phyloP scores from a whole-genome alignment of 2,329 filamentous ascomycete genomes.

The Penicillium sp. region DNA sequence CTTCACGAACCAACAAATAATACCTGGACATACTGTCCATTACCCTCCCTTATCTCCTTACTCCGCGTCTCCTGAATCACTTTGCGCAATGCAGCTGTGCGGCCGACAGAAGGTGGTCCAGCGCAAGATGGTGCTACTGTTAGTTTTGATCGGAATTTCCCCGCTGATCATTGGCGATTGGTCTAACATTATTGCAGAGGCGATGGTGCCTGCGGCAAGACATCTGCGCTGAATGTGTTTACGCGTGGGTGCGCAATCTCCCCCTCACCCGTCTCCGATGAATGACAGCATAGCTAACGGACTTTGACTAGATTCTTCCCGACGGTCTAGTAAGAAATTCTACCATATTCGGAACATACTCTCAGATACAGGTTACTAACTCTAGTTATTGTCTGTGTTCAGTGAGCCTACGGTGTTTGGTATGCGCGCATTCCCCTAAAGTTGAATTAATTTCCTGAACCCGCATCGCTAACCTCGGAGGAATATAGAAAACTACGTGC shows the following conservation, averaged over 20 bases:
- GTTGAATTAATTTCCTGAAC: neutral
- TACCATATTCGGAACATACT: neutral
- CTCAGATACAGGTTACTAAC: conserved; percentile 22
- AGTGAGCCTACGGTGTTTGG: conserved; percentile 91
- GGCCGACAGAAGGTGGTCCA: conserved; percentile 81
- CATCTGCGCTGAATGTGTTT: conserved; percentile 94
- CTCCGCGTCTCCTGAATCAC: conserved; percentile 4
- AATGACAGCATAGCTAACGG: conserved; percentile 20
- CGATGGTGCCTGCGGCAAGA: conserved; percentile 96
- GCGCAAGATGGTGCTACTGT: conserved; percentile 95
- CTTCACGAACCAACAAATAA: conserved; percentile 8
- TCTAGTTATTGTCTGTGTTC: conserved; percentile 13
- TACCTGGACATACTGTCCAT: neutral
- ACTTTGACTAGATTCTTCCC: conserved; percentile 74
- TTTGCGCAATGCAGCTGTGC: conserved; percentile 56
- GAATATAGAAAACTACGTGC: conserved; percentile 84
- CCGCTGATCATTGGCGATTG: conserved; percentile 2
- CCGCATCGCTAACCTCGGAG: conserved; percentile 12
- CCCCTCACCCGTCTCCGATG: conserved; percentile 5
- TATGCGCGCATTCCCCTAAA: conserved; percentile 34
- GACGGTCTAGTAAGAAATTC: conserved; percentile 73
- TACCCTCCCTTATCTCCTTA: neutral
- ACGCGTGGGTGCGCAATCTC: conserved; percentile 74
- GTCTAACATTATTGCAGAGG: conserved; percentile 58
- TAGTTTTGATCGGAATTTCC: conserved; percentile 20